Evolutionary conservation across 106 monocot genomes (phyloP), one percentile per base, ranked within the genome.

Genomic region (Apostasia shenzhenica): DNA sequence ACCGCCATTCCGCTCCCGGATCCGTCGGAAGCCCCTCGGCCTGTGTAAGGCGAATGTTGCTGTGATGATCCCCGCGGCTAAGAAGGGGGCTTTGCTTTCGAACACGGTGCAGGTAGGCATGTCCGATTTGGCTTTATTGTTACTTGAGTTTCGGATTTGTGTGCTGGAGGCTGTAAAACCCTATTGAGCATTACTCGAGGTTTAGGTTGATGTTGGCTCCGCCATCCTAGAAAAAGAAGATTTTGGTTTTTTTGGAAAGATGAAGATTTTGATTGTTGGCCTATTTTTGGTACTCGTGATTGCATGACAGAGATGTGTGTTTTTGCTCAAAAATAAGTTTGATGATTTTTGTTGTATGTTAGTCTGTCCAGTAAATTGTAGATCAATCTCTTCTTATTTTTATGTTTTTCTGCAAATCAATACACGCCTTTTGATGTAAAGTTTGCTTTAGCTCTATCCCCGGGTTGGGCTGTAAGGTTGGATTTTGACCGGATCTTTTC

Each of bases 51-150:
- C 62, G 45, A 62, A 9, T 62, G 2, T n/a, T 4, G 13, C 44
- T 2, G 45, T 10, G 13, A 62, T 62, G 45, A 44, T 6, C 26
- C 48, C 66, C 39, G 39, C 66, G 47, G 66, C 49, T 1, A 66
- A 49, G 48, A 66, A 66, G 48, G 66, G 66, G 38, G 66, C 50
- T 66, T 51, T 66, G 50, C 26, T 66, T 39, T 9, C 66, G 8
- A 48, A 50, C 50, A 49, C 66, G 8, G 66, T 50, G 47, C 66
- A 48, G 66, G 66, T 66, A 66, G 26, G 8, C 2, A 5, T 14
- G 10, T 52, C 52, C 52, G 52, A 4, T 52, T 14, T 67, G 41
- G 44, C 57, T 60, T 77, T 7, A 68, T 26, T 26, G 26, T 26
- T 26, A 26, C 26, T 26, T 26, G 26, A 26, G 26, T 26, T 26